Conservation (phyloP, 2,329 filamentous ascomycete genomes). For the Pezicula radicicola region DNA sequence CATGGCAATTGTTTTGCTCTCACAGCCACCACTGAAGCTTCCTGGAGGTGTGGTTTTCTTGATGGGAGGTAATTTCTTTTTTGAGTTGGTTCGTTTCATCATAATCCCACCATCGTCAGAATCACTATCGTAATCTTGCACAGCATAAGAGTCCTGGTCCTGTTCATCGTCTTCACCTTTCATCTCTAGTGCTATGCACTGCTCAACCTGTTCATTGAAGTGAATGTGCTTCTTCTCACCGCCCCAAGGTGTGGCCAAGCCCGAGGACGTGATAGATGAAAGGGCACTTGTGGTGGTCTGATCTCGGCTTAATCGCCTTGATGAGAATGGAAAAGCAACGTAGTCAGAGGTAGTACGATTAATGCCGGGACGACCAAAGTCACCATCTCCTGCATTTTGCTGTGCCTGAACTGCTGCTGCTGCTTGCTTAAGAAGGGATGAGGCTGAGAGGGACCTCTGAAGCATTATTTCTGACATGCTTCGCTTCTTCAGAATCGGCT, state of each 20-base stretch:
- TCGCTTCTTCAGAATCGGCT: constrained; percentile 88
- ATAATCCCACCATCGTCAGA: constrained; percentile 59
- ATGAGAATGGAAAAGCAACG: constrained; percentile 61
- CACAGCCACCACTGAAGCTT: constrained; percentile 43
- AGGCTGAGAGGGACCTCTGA: constrained; percentile 81
- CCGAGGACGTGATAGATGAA: constrained; percentile 69
- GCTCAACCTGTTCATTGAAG: constrained; percentile 93
- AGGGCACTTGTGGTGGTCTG: constrained; percentile 53
- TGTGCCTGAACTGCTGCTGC: constrained; percentile 29
- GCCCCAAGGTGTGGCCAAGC: constrained; percentile 54
- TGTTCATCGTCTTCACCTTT: constrained; percentile 72
- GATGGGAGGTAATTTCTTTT: constrained; percentile 33
- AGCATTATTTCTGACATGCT: constrained; percentile 96
- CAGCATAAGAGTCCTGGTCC: constrained; percentile 28
- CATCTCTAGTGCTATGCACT: constrained; percentile 89
- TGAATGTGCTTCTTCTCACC: constrained; percentile 87
- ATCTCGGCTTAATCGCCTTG: constrained; percentile 54
- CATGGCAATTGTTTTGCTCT: constrained; percentile 66
- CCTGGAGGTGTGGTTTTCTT: constrained; percentile 34
- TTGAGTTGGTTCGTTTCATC: constrained; percentile 69
- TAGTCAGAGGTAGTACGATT: constrained; percentile 68
- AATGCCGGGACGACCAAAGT: constrained; percentile 46
- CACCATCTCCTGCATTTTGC: constrained; percentile 47
- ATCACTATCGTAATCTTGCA: constrained; percentile 49
- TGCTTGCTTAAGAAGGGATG: constrained; percentile 77